Percentiles rank a stretch among this genome's conserved stretches.
phyloP scores from a whole-genome alignment of 139 green algal species.

The Monoraphidium neglectum region DNA sequence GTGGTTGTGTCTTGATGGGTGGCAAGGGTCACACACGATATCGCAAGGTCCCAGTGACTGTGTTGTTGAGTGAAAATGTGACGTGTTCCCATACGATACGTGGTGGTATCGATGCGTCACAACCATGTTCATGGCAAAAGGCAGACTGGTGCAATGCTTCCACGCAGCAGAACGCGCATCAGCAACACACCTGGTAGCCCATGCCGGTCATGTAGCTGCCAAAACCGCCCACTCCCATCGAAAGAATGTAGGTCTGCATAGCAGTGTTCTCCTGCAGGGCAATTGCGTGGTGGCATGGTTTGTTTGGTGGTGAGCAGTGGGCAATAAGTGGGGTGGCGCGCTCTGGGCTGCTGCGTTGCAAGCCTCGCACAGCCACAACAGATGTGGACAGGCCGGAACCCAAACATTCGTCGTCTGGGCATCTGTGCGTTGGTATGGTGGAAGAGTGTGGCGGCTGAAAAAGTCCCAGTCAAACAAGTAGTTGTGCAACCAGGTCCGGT shows the following conservation, averaged over 20 bases:
- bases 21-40: background rate
- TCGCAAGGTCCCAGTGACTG: background rate
- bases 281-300: background rate
- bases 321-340: no score
- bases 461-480: background rate
- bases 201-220: conserved; percentile 31
- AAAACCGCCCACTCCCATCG: conserved; percentile 17
- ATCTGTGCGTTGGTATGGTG: no score
- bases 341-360: no score
- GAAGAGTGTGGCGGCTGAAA: background rate
- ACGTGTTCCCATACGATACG: no score
- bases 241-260: conserved; percentile 31
- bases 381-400: no score
- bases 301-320: no score
- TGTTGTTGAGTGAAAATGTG: conserved; percentile 9
- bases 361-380: no score
- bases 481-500: conserved; percentile 9
- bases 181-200: no score
- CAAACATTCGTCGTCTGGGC: no score
- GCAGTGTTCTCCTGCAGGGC: conserved; percentile 24
- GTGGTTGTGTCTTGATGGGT: background rate
- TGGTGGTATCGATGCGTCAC: no score
- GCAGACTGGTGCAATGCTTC: background rate
- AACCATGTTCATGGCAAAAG: no score
- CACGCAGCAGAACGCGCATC: no score